These are phyloP conservation scores for Arabidopsis thaliana DNA, from an alignment of 345 rosid genomes.

Conservation along the genomic window DNA sequence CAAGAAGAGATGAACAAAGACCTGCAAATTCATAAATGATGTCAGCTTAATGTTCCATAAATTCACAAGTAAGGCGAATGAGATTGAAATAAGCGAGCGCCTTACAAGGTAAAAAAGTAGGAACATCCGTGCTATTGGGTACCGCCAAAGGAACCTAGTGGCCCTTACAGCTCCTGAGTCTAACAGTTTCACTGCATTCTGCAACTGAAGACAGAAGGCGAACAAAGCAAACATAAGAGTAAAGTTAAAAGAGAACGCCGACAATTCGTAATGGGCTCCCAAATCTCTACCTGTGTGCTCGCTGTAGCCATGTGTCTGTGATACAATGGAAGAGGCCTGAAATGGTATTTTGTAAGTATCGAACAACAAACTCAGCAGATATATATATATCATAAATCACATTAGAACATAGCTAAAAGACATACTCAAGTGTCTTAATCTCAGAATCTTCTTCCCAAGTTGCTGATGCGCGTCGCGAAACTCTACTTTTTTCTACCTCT, in stretches of 20 bases:
- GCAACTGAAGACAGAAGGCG: conserved; percentile 62
- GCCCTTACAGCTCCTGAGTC: conserved; percentile 98
- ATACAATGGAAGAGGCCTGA: conserved; percentile 94
- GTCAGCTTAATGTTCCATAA: not conserved
- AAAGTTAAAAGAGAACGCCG: not conserved
- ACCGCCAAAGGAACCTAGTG: conserved; percentile 95
- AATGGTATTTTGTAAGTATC: conserved; percentile 28
- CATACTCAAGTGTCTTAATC: conserved; percentile 94
- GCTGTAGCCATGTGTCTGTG: conserved; percentile 86
- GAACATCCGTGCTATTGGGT: conserved; percentile 84
- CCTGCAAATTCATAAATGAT: conserved; percentile 54
- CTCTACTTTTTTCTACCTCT: conserved; percentile 89
- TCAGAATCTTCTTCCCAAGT: conserved; percentile 97
- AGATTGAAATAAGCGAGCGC: conserved; percentile 12
- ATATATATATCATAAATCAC: conserved; percentile 57
- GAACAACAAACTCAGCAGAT: conserved; percentile 59
- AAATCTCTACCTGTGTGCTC: conserved; percentile 67
- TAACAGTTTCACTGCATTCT: conserved; percentile 86
- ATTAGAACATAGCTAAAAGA: not conserved
- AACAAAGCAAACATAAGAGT: conserved; percentile 23
- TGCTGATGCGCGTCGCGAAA: conserved; percentile 68
- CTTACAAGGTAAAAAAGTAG: conserved; percentile 88
- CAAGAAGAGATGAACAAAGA: conserved; percentile 94
- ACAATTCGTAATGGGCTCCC: conserved; percentile 11
- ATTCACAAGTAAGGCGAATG: not conserved